Evolutionary conservation across 495 filamentous ascomycete genomes (phyloP).

Genomic region (Aspergillus steynii): DNA sequence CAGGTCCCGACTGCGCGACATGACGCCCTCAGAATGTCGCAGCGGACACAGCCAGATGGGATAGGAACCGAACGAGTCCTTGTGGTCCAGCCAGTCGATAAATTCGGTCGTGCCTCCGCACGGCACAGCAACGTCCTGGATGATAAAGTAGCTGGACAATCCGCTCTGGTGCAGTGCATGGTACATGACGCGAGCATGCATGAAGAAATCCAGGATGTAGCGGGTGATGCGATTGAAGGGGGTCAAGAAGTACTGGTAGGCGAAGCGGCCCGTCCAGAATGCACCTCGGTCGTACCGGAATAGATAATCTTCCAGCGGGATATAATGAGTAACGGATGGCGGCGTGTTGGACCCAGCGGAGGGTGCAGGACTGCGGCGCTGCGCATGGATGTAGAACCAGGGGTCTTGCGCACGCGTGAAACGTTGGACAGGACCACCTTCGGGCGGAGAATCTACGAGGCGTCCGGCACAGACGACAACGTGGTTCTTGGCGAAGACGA

Average conservation of each 20-base stretch:
- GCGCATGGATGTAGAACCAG: slow-evolving; percentile 61
- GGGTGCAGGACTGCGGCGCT: slow-evolving; percentile 15
- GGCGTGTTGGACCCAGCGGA: background rate
- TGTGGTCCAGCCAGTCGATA: slow-evolving; percentile 44
- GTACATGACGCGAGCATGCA: slow-evolving; percentile 59
- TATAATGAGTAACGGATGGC: slow-evolving; percentile 35
- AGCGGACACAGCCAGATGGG: slow-evolving; percentile 62
- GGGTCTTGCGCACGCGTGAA: slow-evolving; percentile 54
- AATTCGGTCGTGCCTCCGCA: slow-evolving; percentile 46
- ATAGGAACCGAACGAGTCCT: slow-evolving; percentile 47
- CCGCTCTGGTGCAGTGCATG: slow-evolving; percentile 55
- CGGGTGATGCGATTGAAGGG: slow-evolving; percentile 57
- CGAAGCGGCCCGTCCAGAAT: slow-evolving; percentile 55
- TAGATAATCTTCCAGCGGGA: slow-evolving; percentile 59
- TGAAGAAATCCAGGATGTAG: slow-evolving; percentile 51
- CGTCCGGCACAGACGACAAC: slow-evolving; percentile 52
- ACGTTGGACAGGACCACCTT: slow-evolving; percentile 21
- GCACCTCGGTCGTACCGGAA: slow-evolving; percentile 66
- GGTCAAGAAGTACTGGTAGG: slow-evolving; percentile 55
- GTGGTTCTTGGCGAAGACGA: slow-evolving; percentile 44
- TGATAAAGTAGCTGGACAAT: slow-evolving; percentile 43
- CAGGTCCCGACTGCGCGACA: background rate
- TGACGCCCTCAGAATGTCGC: slow-evolving; percentile 3
- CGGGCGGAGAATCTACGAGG: slow-evolving; percentile 31
- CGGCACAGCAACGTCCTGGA: slow-evolving; percentile 61